Percentiles rank a stretch among this genome's conserved stretches.
phyloP scores from a whole-genome alignment of 2,329 filamentous ascomycete genomes.

The Colletotrichum sp. region DNA sequence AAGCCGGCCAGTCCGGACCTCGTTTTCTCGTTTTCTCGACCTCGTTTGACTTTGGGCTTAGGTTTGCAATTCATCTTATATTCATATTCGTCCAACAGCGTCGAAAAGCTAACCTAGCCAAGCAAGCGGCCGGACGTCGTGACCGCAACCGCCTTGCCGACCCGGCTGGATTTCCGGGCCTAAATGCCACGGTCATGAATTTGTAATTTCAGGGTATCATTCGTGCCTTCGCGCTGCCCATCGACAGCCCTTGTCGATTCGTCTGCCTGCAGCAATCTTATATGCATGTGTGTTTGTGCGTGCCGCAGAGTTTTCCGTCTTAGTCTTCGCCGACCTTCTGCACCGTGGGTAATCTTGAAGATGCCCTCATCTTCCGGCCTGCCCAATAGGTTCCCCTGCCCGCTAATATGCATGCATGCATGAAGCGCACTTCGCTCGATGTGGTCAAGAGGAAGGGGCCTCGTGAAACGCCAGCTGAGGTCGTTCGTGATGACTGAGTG shows the following conservation, averaged over 20 bases:
- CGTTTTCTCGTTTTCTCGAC: background rate
- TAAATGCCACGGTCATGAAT: background rate
- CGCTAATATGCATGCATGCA: background rate
- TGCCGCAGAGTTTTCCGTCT: background rate
- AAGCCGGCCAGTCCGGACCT: background rate
- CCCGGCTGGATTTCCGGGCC: background rate
- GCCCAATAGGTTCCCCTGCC: background rate
- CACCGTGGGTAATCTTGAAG: background rate
- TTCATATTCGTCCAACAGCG: background rate
- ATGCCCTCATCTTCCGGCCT: background rate
- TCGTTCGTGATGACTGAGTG: background rate
- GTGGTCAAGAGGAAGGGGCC: background rate
- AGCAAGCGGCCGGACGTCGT: background rate
- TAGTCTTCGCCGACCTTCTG: background rate
- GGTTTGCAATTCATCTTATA: background rate
- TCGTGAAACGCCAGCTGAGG: background rate
- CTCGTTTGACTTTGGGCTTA: background rate
- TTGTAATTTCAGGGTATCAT: constrained; percentile 20
- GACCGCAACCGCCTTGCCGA: background rate
- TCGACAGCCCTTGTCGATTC: background rate
- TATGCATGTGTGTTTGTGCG: background rate
- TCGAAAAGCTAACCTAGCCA: background rate
- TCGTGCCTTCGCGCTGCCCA: background rate
- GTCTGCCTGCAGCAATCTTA: background rate
- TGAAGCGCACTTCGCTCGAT: background rate